Evolutionary conservation across 2,329 filamentous ascomycete genomes (phyloP).

Genomic region (Emmonsiellopsis sp.): DNA sequence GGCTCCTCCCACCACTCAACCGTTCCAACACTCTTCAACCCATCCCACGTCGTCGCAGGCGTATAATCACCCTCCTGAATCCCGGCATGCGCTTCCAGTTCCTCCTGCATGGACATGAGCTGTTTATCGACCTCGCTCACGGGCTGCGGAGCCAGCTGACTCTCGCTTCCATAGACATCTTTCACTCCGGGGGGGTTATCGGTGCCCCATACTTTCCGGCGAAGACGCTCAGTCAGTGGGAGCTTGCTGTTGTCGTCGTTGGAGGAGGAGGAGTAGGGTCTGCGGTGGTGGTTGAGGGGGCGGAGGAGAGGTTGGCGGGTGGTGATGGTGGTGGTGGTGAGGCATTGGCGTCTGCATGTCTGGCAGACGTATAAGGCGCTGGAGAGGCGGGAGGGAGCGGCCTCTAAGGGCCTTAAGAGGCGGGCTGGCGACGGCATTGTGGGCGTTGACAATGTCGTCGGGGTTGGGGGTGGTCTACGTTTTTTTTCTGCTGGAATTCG

Average conservation of each 20-base stretch:
- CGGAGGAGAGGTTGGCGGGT: constrained; percentile 22
- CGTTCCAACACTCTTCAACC: constrained; percentile 47
- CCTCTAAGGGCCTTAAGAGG: constrained; percentile 28
- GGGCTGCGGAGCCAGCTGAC: constrained; percentile 21
- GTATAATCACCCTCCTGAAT: constrained; percentile 30
- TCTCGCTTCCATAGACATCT: constrained; percentile 39
- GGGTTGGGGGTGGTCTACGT: background rate
- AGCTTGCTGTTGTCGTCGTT: constrained; percentile 11
- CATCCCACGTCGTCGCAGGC: constrained; percentile 42
- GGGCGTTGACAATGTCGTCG: constrained; percentile 8
- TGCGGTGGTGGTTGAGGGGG: constrained; percentile 19
- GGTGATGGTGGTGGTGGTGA: background rate
- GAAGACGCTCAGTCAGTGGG: constrained; percentile 37
- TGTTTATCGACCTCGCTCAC: constrained; percentile 12
- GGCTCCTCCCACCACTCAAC: constrained; percentile 32
- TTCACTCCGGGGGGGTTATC: constrained; percentile 40
- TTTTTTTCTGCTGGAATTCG: constrained; percentile 1
- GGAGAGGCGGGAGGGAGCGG: constrained; percentile 18
- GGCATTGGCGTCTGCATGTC: constrained; percentile 29
- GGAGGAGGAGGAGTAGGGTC: constrained; percentile 8
- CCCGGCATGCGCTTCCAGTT: background rate
- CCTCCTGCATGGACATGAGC: background rate
- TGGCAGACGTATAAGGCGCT: constrained; percentile 31
- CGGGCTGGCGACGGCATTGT: constrained; percentile 32
- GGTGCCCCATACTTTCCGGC: constrained; percentile 42